Base-by-base conservation (phyloP, 2,329 filamentous ascomycete species). In the Dactylellina leptospora region DNA sequence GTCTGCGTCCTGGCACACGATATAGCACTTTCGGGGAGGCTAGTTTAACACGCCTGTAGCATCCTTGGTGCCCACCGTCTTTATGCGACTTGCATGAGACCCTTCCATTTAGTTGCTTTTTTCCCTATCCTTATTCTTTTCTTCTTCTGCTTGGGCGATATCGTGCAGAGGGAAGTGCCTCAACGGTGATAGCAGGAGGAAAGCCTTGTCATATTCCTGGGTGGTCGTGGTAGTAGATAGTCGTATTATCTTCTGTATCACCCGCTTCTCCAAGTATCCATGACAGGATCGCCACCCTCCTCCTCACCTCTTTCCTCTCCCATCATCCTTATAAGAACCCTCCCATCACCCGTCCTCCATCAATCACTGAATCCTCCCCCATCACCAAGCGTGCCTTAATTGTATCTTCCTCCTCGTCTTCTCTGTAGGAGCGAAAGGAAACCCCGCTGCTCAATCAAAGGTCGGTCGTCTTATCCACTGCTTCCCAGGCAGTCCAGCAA, bases 61-160 rank as follows among this genome's bases (percentile, higher is more conserved):
- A 42, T 33, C 4, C 36, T 33, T 42, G 38, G 44, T 59, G 13
- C 18, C 55, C 44, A 42, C 33, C 63, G 28, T 33, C 28, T 11
- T 30, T 61, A 53, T 59, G 66, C 66, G 58, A 70, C 58, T 40
- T 71, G 66, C 66, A 62, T 53, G 40, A 60, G 54, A 68, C 62
- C 45, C 54, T 68, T 68, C 50, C 16, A 51, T 44, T 6, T n/a
- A n/a, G 42, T 71, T 71, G 51, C 66, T 71, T 71, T 71, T 71
- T 71, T 27, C n/a, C 27, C 22, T 58, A 5, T 42, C 20, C 28
- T 22, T 28, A 51, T 68, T 68, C 54, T 68, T 64, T n/a, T 55
- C n/a, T 10, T 50, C 30, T 33, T 54, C 47, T 62, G 27, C 18
- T 60, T 18, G 62, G 51, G 45, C 5, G 36, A 50, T 63, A 63